These are phyloP conservation scores for Rhizopus arrhizus DNA, from an alignment of 371 early-diverging fungal species.

Conservation along the genomic window DNA sequence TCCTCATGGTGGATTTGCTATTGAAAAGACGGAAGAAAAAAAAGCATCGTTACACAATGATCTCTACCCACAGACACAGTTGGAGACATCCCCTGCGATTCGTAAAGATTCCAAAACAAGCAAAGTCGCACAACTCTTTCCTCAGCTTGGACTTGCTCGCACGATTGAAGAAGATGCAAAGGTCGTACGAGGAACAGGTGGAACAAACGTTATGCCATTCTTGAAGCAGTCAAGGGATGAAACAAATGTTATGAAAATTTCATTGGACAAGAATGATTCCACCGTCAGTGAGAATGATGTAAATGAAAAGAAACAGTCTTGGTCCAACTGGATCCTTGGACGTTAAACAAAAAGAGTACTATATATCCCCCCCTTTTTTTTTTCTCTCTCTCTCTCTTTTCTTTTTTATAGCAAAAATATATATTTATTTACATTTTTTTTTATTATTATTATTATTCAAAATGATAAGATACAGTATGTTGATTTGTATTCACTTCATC, in stretches of 20 bases:
- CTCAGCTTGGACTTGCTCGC: constrained; percentile 62
- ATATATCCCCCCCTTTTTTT: neutral
- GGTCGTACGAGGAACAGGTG: constrained; percentile 91
- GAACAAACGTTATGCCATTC: constrained; percentile 93
- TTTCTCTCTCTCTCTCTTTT: no score
- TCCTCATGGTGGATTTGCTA: constrained; percentile 62
- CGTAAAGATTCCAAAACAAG: constrained; percentile 35
- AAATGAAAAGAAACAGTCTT: constrained; percentile 20
- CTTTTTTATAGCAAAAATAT: neutral
- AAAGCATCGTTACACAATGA: constrained; percentile 39
- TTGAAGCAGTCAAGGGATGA: constrained; percentile 69
- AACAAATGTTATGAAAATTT: constrained; percentile 43
- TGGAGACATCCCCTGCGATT: constrained; percentile 46
- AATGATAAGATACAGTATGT: constrained; percentile 53
- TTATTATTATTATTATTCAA: constrained; percentile 17
- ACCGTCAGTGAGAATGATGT: neutral
- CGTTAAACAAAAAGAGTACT: constrained; percentile 20
- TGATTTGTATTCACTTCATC: constrained; percentile 51
- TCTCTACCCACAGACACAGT: constrained; percentile 56
- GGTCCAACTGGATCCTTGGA: constrained; percentile 37
- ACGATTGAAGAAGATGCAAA: constrained; percentile 53
- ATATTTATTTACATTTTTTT: neutral
- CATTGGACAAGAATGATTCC: constrained; percentile 3
- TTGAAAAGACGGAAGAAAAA: constrained; percentile 24
- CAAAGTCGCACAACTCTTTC: constrained; percentile 42